Evolutionary conservation across 2,329 filamentous ascomycete species (phyloP).

Genomic region (Xylaria sp.): DNA sequence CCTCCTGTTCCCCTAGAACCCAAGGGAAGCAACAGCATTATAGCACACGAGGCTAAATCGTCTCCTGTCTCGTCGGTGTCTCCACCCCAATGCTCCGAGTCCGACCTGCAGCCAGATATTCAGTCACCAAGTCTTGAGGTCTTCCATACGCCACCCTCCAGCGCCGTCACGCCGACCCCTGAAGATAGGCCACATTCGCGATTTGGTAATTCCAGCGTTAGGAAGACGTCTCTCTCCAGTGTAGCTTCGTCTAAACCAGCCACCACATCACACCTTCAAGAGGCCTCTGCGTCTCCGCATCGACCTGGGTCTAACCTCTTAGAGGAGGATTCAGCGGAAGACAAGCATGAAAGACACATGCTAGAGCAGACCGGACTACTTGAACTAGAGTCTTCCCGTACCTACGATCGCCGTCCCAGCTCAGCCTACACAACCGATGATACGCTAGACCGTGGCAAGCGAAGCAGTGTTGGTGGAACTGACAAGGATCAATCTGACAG

Average conservation of each 20-base stretch:
- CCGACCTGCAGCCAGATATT: conserved; percentile 48
- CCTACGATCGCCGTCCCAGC: conserved; percentile 56
- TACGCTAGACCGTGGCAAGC: conserved; percentile 54
- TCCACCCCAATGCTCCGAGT: conserved; percentile 51
- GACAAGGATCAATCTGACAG: conserved; percentile 64
- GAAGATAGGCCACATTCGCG: conserved; percentile 56
- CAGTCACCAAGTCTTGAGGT: conserved; percentile 58
- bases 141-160: conserved; percentile 62
- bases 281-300: conserved; percentile 49
- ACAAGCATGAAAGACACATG: conserved; percentile 75
- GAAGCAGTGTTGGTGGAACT: conserved; percentile 50
- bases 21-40: conserved; percentile 52
- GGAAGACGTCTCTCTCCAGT: conserved; percentile 59
- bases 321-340: conserved; percentile 61
- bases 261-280: conserved; percentile 48
- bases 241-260: conserved; percentile 53
- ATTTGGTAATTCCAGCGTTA: conserved; percentile 51
- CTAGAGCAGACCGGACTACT: conserved; percentile 75
- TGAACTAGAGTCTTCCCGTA: conserved; percentile 56
- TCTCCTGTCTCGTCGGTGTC: conserved; percentile 51
- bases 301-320: conserved; percentile 48
- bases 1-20: conserved; percentile 48
- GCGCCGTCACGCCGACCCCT: conserved; percentile 53
- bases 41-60: conserved; percentile 52
- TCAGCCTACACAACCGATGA: conserved; percentile 57